Evolutionary conservation across 176 grass and related monocot genomes (phyloP), one percentile per base, ranked within the genome.

Genomic region (Avena insularis): DNA sequence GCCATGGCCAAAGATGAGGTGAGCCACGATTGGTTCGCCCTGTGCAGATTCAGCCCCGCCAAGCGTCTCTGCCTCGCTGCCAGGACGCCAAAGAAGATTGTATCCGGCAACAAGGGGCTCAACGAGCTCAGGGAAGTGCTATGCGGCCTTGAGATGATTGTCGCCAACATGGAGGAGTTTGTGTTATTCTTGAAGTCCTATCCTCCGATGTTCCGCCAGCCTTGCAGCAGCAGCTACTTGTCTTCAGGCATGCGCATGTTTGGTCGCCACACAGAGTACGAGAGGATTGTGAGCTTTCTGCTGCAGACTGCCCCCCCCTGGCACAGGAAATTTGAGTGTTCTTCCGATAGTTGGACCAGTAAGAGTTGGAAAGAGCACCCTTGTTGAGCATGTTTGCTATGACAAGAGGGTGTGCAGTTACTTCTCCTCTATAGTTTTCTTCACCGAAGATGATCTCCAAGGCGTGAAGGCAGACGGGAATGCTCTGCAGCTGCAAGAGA

Each of bases 341-440:
- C 76, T 85, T 65, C 82, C 88, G 2, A 81, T 93, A 25, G 33
- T 87, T 0, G 85, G 88, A 19, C 16, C 33, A 0, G 1, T 1
- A 0, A 85, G 80, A 55, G 84, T 77, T 53, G 84, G 88, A 9
- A 92, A 90, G 36, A 92, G 80, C 27, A 92, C 83, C 9, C 75
- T 92, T n/a, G 80, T 81, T 5, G 87, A 87, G 60, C 87, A 90
- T 65, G 79, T 81, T 38, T 92, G 81, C 13, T 17, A 43, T 4
- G 84, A 92, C 20, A 50, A 79, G 23, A 87, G 80, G 51, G 91
- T 92, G 57, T 59, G 68, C 3, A 45, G 8, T 4, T 29, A 84
- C 82, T 92, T 89, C 62, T 87, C 87, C 8, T 45, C 81, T 0
- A 82, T 78, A 17, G 36, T 43, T 19, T 43, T 69, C 64, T 75